Percentiles rank a stretch among this genome's conserved stretches.
Evolutionary conservation across 768 basidiomycete genomes (phyloP).

Genomic region (Kwoniella pini): DNA sequence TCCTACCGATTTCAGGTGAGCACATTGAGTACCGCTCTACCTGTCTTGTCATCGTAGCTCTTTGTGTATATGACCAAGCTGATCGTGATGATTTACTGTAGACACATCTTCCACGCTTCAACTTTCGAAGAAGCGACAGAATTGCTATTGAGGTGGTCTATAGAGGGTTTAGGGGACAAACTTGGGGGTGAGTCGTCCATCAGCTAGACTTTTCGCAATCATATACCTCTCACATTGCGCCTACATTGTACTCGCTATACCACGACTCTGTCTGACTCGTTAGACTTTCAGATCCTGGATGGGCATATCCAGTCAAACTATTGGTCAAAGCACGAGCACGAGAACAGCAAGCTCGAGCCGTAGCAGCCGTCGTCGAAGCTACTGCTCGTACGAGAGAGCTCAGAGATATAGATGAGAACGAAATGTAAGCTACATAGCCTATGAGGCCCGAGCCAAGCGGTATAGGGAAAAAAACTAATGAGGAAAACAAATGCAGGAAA

Average conservation of each 20-base stretch:
- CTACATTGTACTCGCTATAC: neutral
- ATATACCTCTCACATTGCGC: neutral
- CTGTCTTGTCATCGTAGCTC: too few species aligned
- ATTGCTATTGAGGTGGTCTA: slow-evolving; percentile 50
- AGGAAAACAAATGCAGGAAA: too few species aligned
- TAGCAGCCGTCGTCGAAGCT: slow-evolving; percentile 53
- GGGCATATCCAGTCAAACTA: slow-evolving; percentile 52
- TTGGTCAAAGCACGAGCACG: slow-evolving; percentile 50
- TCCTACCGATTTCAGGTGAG: slow-evolving; percentile 52
- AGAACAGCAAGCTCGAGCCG: slow-evolving; percentile 53
- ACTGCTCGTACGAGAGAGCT: slow-evolving; percentile 30
- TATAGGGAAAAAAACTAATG: too few species aligned
- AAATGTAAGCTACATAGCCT: slow-evolving; percentile 38
- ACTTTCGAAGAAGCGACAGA: slow-evolving; percentile 53
- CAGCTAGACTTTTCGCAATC: too few species aligned
- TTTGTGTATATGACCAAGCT: neutral
- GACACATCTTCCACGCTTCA: slow-evolving; percentile 52
- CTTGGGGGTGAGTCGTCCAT: slow-evolving; percentile 47
- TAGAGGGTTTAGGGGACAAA: slow-evolving; percentile 52
- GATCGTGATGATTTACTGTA: slow-evolving; percentile 17
- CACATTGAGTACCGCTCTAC: neutral
- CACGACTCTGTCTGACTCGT: neutral
- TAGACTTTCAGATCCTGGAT: slow-evolving; percentile 45
- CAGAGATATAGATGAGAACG: slow-evolving; percentile 13
- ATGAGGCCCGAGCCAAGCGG: too few species aligned